Evolutionary conservation across 768 basidiomycete genomes (phyloP).

Genomic region (Solioccasus polychromus): DNA sequence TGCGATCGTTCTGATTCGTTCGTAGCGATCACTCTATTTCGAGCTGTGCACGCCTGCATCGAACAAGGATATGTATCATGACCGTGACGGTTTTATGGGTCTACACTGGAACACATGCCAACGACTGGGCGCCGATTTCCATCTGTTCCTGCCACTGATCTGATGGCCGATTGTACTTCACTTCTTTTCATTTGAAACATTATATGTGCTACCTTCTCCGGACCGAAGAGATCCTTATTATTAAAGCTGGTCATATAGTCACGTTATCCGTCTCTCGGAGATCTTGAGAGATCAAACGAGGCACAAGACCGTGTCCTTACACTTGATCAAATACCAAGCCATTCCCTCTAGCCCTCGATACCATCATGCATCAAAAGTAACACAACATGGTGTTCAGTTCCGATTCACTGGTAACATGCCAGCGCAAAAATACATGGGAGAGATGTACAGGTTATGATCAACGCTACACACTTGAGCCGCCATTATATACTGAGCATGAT

Average conservation of each 20-base stretch:
- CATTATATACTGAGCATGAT: no score
- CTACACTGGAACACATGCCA: not conserved
- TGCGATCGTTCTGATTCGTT: not conserved
- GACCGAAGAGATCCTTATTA: no score
- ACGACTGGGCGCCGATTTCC: not conserved
- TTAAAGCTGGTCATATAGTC: no score
- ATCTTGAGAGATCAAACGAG: not conserved
- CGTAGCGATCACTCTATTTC: constrained; percentile 4
- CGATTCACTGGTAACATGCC: not conserved
- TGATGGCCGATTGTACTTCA: not conserved
- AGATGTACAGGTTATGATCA: not conserved
- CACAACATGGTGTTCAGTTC: not conserved
- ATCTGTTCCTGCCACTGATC: not conserved
- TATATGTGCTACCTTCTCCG: not conserved
- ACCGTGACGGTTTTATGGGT: not conserved
- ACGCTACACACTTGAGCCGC: no score
- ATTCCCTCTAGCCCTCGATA: not conserved
- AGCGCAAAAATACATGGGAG: not conserved
- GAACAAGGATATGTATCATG: no score
- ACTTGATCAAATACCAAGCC: no score
- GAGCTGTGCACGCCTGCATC: no score
- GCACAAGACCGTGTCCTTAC: not conserved
- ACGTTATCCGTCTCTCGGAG: no score
- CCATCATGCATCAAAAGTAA: not conserved
- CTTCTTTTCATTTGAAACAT: not conserved